Evolutionary conservation across 805 yeast species (phyloP), one percentile per base, ranked within the genome.

Genomic region (Starmerella floris): DNA sequence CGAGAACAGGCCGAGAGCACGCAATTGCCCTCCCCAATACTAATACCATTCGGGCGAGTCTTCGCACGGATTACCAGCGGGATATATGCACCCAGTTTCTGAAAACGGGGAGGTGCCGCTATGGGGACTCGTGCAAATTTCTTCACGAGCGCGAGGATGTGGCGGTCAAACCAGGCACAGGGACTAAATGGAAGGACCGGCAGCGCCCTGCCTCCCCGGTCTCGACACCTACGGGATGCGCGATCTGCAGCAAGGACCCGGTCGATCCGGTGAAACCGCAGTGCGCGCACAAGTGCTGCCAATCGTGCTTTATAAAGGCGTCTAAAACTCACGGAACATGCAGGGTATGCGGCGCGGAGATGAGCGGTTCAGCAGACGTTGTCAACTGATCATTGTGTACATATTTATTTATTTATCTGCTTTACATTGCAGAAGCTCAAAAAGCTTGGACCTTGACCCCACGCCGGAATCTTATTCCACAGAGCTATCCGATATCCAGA

Each of bases 111-210:
- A 87, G 76, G 57, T 91, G 98, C 68, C 96, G 96, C 5, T 91
- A 79, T 58, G 99, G 99, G 8, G 98, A 91, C 54, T 79, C 91
- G 28, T 91, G 99, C 65, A 91, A 91, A 63, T 91, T 91, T 59
- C 59, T 88, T 28, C 99, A 91, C 58, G 74, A 83, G 15, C 64
- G 99, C 60, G 96, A 83, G 52, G 94, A 83, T 55, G 80, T 77
- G 62, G 72, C 69, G 42, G 77, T 77, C 37, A 82, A 45, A 58
- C 78, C 5, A 6, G 23, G 27, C 37, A 28, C 43, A 17, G 37
- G 13, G 19, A 20, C 22, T 17, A 26, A 25, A 36, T 16, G 33
- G 39, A 21, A 22, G 38, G 23, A 15, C 13, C 21, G 25, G 17
- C 27, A 10, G 13, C 9, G 8, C 15, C 27, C 9, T 5, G 28